A percentile compares a stretch with the other conserved stretches of the same genome.
phyloP scores from a whole-genome alignment of 805 yeast genomes.

The Metschnikowia drakensbergensis region DNA sequence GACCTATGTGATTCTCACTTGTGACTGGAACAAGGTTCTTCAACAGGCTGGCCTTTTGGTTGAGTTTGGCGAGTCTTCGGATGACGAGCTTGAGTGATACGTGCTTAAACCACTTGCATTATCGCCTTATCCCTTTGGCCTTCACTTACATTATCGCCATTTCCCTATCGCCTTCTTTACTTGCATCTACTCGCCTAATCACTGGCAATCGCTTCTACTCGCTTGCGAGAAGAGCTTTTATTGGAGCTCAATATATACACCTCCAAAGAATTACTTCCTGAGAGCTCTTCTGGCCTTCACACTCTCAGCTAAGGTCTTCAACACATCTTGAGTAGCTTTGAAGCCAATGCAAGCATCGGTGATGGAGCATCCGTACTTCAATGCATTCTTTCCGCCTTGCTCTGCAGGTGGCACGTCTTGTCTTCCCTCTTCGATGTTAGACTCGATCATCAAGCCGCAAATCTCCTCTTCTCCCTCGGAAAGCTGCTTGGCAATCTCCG shows the following conservation, averaged over 20 bases:
- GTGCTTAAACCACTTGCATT: neutral
- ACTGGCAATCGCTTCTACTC: no score
- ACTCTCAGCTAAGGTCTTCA: conserved; percentile 74
- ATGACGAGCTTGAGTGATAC: conserved; percentile 7
- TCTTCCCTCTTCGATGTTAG: conserved; percentile 86
- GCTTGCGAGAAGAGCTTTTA: no score
- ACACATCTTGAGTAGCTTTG: conserved; percentile 82
- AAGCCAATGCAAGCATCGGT: conserved; percentile 96
- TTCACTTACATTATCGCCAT: no score
- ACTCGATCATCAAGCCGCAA: conserved; percentile 95
- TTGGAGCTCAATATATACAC: neutral
- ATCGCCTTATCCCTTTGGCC: no score
- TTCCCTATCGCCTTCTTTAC: no score
- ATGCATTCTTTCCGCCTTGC: conserved; percentile 47
- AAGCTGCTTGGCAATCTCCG: conserved; percentile 76
- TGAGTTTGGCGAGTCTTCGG: conserved; percentile 15
- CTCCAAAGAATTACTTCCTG: conserved; percentile 3
- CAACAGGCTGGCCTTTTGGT: conserved; percentile 27
- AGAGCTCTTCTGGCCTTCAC: conserved; percentile 72
- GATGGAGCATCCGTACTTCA: conserved; percentile 91
- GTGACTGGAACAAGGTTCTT: conserved; percentile 51
- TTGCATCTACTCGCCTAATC: no score
- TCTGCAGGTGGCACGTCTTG: conserved; percentile 66
- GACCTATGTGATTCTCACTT: conserved; percentile 41
- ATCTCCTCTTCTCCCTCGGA: conserved; percentile 73